Base-by-base conservation (phyloP, 768 basidiomycete genomes). In the Boletus reticulatus region DNA sequence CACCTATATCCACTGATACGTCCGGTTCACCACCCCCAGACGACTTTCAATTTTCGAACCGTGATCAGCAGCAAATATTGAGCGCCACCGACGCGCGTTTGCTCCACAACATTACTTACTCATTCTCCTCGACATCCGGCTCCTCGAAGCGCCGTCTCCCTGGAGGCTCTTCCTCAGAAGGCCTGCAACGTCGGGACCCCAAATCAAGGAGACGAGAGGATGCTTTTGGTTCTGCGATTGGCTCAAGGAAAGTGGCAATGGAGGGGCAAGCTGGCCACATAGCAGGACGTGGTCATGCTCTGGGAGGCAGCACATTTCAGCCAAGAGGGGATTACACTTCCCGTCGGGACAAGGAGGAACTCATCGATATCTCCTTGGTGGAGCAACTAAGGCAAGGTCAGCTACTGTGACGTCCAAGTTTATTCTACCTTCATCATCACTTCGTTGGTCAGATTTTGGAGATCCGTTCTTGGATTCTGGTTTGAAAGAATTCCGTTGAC, bases 311-410 rank as follows among this genome's bases (percentile, higher is more conserved):
- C 52, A 37, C 68, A 11, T 56, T 61, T 43, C 61, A 69, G 56
- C 65, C 67, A 29, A 69, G 65, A 48, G 70, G 70, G 39, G 77
- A 80, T 38, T 69, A 69, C 34, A 68, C 70, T 19, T 70, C 68
- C n/a, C 80, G 77, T 65, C 70, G 79, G 53, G 81, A 84, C 50
- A 83, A 82, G 58, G 81, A 82, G 42, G 83, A 84, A 19, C 70
- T 84, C 49, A 70, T 84, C 48, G 83, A 84, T 66, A 59, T 67
- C 37, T 60, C 71, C 49, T 53, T 82, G 20, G 80, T 82, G 31
- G 83, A 84, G 14, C 75, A 72, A 57, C 67, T 84, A 47, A 78
- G 83, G 63, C 83, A 81, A 75, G 82, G 83, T 81, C 53, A 27
- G 72, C 62, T 14, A 43, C 13, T 4, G 34, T 44, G 38, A 16